phyloP scores from a whole-genome alignment of 140 eudicot species.

The Oenanthe javanica region DNA sequence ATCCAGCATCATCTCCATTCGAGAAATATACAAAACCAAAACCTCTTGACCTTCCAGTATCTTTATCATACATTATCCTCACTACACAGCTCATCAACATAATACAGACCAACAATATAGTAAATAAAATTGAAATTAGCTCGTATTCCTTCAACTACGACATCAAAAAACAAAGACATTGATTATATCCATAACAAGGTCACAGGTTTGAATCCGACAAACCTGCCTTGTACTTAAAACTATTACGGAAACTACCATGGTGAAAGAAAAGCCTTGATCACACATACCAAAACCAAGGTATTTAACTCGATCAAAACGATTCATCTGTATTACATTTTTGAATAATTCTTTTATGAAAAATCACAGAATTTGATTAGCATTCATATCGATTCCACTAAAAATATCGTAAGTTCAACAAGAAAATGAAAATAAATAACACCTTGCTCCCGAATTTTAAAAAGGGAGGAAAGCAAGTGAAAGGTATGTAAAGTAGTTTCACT shows the following conservation, averaged over 20 bases:
- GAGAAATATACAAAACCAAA: conserved; percentile 70
- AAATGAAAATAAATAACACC: not conserved
- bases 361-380: not conserved
- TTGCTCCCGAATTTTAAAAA: too few relatives aligned
- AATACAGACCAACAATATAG: not conserved
- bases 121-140: not conserved
- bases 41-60: conserved; percentile 75
- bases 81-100: conserved; percentile 24
- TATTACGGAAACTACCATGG: not conserved
- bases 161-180: not conserved
- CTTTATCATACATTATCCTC: conserved; percentile 68
- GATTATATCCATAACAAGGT: not conserved
- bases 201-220: not conserved
- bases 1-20: conserved; percentile 48
- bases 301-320: not conserved
- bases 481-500: too few relatives aligned
- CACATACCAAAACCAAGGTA: not conserved
- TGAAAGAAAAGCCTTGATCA: not conserved
- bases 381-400: not conserved
- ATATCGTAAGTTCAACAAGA: not conserved
- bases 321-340: not conserved
- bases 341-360: not conserved
- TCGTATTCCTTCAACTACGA: not conserved
- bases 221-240: not conserved
- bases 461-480: too few relatives aligned